Evolutionary conservation across 176 grass and related monocot species (phyloP).

Genomic region (Luzula sylvatica): DNA sequence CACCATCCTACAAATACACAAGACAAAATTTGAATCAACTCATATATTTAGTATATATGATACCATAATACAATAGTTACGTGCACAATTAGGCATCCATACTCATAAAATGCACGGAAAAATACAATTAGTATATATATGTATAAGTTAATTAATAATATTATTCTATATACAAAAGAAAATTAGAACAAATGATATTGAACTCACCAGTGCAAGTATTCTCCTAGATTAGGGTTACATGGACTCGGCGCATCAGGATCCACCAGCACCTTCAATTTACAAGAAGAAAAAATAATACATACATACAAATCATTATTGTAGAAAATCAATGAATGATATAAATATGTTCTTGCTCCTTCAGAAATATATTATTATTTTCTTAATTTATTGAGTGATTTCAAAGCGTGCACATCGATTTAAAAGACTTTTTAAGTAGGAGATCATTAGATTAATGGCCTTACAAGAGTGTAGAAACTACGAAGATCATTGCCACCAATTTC

Average conservation of each 20-base stretch:
- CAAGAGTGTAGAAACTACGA: conserved; percentile 36
- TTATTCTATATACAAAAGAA: not conserved
- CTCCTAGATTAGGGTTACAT: conserved; percentile 40
- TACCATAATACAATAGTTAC: too few species aligned
- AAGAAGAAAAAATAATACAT: not conserved
- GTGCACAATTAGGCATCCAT: too few species aligned
- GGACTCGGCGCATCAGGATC: conserved; percentile 66
- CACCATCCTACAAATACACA: conserved; percentile 56
- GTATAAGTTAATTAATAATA: not conserved
- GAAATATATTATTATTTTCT: too few species aligned
- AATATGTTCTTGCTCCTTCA: too few species aligned
- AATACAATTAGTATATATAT: not conserved
- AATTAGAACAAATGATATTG: not conserved
- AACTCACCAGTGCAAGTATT: conserved; percentile 64
- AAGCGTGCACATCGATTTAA: too few species aligned
- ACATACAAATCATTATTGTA: too few species aligned
- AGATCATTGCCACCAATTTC: conserved; percentile 45
- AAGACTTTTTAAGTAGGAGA: too few species aligned
- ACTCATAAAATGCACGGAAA: not conserved
- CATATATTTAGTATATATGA: not conserved
- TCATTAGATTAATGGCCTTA: too few species aligned
- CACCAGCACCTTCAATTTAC: conserved; percentile 36
- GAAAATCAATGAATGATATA: too few species aligned
- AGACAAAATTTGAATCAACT: too few species aligned
- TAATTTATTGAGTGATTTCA: too few species aligned